Evolutionary conservation across 164 flowering plant species (phyloP), one percentile per base, ranked within the genome.

Genomic region (Magnolia officinalis): DNA sequence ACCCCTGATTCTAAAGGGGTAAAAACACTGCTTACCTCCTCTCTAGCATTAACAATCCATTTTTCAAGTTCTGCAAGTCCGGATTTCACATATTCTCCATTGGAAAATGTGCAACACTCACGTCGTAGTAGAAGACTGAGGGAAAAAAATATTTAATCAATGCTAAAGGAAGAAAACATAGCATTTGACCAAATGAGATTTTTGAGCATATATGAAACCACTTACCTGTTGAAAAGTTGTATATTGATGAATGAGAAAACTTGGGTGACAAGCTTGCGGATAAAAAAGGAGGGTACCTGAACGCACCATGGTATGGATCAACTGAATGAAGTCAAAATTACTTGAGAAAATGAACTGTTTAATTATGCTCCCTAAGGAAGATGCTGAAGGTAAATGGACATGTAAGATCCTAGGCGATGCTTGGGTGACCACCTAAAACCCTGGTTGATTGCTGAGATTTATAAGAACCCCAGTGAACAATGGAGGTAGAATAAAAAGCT

Each of bases 31-130:
- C 24, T 72, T 83, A 93, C 99, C 93, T 96, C 99, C 74, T 96
- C 96, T 1, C 79, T 90, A 50, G 89, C 91, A 83, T 79, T 87
- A 69, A 78, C 91, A 24, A 92, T 90, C 99, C 99, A 96, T 74
- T 89, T 85, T 83, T 96, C 99, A 18, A 96, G 82, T 76, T 96
- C 98, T 11, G 96, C 97, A 31, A 96, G 84, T 63, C 98, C 98
- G 81, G 99, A 96, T 84, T 92, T 96, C 37, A 94, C 93, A 82
- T 96, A 96, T 82, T 94, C 98, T 50, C 98, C 98, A 85, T 96
- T 96, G 76, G 97, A 88, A 82, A 96, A 94, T 55, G 98, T 89
- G 86, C 99, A 96, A 80, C 99, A 96, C 81, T 96, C 98, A 69
- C 97, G 98, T 63, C 99, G 89, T 67, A 94, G 83, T 23, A 96